phyloP scores from a whole-genome alignment of 1,284 basidiomycete species.

The Taiwanofungus camphoratus region DNA sequence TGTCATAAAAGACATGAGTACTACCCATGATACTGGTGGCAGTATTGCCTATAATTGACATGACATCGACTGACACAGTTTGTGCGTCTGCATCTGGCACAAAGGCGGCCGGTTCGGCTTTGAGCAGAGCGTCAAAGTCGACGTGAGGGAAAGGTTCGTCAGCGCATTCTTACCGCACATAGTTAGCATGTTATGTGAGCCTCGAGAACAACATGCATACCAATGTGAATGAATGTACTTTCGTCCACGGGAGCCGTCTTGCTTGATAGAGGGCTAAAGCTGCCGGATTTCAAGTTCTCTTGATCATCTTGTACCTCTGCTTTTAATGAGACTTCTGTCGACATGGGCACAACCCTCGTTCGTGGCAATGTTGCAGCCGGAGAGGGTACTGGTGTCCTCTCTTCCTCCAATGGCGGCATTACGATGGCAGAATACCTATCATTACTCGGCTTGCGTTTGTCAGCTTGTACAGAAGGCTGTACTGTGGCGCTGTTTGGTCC shows the following conservation, averaged over 20 bases:
- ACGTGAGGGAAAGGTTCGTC: conserved; percentile 45
- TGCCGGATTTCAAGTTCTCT: too few species aligned
- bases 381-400: conserved; percentile 51
- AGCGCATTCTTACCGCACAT: conserved; percentile 28
- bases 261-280: too few species aligned
- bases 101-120: conserved; percentile 20
- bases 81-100: conserved; percentile 35
- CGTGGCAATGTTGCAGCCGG: conserved; percentile 50
- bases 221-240: conserved; percentile 8
- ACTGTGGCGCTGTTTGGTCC: conserved; percentile 12
- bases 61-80: conserved; percentile 66
- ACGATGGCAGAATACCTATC: conserved; percentile 58
- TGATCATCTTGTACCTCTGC: neutral
- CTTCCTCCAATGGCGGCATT: conserved; percentile 63
- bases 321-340: neutral
- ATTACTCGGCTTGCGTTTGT: conserved; percentile 60
- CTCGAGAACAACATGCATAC: conserved; percentile 2
- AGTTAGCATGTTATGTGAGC: neutral
- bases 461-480: conserved; percentile 20
- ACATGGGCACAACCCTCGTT: conserved; percentile 13
- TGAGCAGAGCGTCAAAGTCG: conserved; percentile 43
- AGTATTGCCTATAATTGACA: conserved; percentile 48
- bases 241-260: neutral
- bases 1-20: conserved; percentile 61
- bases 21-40: conserved; percentile 39